A percentile compares a stretch with the other conserved stretches of the same genome.
phyloP scores from a whole-genome alignment of 805 yeast species.

The Wickerhamiella shivajii region DNA sequence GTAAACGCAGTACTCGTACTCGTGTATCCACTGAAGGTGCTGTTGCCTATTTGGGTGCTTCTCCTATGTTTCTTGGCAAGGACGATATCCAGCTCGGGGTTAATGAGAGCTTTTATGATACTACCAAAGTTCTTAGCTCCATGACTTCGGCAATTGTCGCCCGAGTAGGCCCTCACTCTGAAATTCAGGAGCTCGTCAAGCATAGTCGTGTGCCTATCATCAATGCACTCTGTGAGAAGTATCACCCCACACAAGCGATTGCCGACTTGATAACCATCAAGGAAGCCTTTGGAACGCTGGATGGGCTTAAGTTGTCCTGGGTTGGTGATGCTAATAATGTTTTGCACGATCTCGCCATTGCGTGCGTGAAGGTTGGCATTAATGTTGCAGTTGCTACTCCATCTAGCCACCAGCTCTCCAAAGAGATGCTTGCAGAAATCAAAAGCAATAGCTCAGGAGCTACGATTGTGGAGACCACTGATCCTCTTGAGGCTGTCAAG shows the following conservation, averaged over 20 bases:
- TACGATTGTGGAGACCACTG: constrained; percentile 38
- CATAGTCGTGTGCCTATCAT: constrained; percentile 83
- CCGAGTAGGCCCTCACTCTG: constrained; percentile 77
- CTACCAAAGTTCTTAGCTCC: constrained; percentile 77
- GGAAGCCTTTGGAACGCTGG: constrained; percentile 45
- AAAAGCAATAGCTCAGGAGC: constrained; percentile 36
- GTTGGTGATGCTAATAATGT: constrained; percentile 95
- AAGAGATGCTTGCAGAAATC: constrained; percentile 41
- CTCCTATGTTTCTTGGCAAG: constrained; percentile 90
- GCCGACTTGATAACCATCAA: constrained; percentile 78
- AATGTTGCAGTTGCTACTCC: constrained; percentile 79
- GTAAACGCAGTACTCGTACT: constrained; percentile 90
- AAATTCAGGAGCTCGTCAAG: constrained; percentile 61
- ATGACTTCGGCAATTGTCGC: constrained; percentile 97
- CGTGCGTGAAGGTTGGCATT: constrained; percentile 73
- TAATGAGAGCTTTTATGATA: constrained; percentile 80
- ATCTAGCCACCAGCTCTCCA: constrained; percentile 47
- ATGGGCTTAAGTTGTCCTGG: constrained; percentile 73
- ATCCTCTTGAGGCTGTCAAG: constrained; percentile 59
- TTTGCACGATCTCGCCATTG: constrained; percentile 82
- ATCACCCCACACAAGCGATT: constrained; percentile 91
- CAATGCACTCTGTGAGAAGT: constrained; percentile 83
- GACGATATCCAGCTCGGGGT: constrained; percentile 96
- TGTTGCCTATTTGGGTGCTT: constrained; percentile 81
- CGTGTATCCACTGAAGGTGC: constrained; percentile 93